phyloP scores from a whole-genome alignment of 2,329 filamentous ascomycete species.

The Cladosporium colombiae region DNA sequence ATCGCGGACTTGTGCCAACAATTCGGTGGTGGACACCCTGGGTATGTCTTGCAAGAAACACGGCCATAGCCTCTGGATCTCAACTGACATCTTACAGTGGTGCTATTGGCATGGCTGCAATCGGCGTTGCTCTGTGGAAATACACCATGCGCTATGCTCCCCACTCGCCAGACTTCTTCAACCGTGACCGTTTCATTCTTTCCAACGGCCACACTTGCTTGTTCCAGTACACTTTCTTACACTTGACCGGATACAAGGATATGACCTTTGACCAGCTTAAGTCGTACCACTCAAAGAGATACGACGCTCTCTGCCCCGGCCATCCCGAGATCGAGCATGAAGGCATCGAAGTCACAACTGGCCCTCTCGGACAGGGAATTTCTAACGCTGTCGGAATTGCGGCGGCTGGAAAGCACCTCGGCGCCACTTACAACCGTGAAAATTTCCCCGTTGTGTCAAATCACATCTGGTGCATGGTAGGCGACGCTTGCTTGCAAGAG shows the following conservation, averaged over 20 bases:
- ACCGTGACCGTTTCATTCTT: slow-evolving; percentile 48
- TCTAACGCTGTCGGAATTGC: slow-evolving; percentile 62
- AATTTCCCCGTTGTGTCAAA: slow-evolving; percentile 53
- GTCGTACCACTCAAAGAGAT: slow-evolving; percentile 50
- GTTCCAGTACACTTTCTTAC: slow-evolving; percentile 46
- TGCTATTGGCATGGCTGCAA: slow-evolving; percentile 44
- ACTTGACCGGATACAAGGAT: slow-evolving; percentile 55
- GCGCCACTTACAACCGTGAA: slow-evolving; percentile 55
- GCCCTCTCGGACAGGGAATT: slow-evolving; percentile 61
- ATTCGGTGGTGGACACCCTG: slow-evolving; percentile 69
- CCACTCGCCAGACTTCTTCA: slow-evolving; percentile 43
- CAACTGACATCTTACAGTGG: slow-evolving; percentile 1
- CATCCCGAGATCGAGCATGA: slow-evolving; percentile 61
- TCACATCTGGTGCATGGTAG: slow-evolving; percentile 59
- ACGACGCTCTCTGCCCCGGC: slow-evolving; percentile 52
- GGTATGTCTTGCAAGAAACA: slow-evolving; percentile 30
- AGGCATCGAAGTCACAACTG: slow-evolving; percentile 61
- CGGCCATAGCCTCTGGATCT: neutral
- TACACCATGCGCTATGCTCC: slow-evolving; percentile 48
- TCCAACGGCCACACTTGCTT: slow-evolving; percentile 39
- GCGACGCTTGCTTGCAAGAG: slow-evolving; percentile 61
- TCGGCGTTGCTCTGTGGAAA: slow-evolving; percentile 46
- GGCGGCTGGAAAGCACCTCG: slow-evolving; percentile 59
- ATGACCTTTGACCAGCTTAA: slow-evolving; percentile 61
- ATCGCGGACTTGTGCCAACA: slow-evolving; percentile 71